These are phyloP conservation scores for Vicia sativa DNA, from an alignment of 306 rosid species.

Conservation along the genomic window DNA sequence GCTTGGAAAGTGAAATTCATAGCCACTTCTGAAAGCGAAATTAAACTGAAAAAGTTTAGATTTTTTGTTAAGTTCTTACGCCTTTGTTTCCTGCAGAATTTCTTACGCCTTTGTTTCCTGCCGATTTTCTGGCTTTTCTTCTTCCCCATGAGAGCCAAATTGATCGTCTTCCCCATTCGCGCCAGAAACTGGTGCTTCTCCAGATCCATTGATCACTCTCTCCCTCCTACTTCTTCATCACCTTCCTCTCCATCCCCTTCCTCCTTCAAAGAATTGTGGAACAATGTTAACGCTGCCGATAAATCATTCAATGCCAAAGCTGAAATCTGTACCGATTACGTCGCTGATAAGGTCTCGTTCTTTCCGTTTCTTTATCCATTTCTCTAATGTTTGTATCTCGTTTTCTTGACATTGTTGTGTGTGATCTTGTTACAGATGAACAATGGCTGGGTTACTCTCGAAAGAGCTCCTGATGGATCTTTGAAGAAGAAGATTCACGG, in stretches of 20 bases:
- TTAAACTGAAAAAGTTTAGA: too few species aligned
- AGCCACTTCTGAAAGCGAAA: too few species aligned
- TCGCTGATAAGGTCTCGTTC: constrained; percentile 61
- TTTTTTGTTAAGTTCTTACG: too few species aligned
- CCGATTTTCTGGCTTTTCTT: too few species aligned
- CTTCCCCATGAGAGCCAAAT: constrained; percentile 77
- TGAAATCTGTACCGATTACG: constrained; percentile 61
- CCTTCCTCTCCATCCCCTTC: constrained; percentile 55
- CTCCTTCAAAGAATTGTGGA: constrained; percentile 65
- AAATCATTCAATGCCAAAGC: constrained; percentile 61
- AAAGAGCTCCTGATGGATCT: constrained; percentile 69
- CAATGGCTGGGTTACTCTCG: constrained; percentile 72
- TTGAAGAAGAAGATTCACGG: constrained; percentile 77
- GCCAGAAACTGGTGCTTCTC: constrained; percentile 87
- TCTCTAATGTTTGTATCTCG: constrained; percentile 1
- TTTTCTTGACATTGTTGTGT: neutral
- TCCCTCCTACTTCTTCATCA: constrained; percentile 38
- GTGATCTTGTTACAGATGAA: constrained; percentile 60
- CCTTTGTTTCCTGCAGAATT: too few species aligned
- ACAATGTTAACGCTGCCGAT: constrained; percentile 35
- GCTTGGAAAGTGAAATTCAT: too few species aligned
- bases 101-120: too few species aligned
- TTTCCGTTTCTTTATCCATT: neutral
- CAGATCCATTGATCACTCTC: constrained; percentile 57
- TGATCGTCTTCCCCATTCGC: constrained; percentile 81